Percentiles rank a stretch among this genome's conserved stretches.
phyloP scores from a whole-genome alignment of 1,284 basidiomycete genomes.

The Austroboletus niveus region DNA sequence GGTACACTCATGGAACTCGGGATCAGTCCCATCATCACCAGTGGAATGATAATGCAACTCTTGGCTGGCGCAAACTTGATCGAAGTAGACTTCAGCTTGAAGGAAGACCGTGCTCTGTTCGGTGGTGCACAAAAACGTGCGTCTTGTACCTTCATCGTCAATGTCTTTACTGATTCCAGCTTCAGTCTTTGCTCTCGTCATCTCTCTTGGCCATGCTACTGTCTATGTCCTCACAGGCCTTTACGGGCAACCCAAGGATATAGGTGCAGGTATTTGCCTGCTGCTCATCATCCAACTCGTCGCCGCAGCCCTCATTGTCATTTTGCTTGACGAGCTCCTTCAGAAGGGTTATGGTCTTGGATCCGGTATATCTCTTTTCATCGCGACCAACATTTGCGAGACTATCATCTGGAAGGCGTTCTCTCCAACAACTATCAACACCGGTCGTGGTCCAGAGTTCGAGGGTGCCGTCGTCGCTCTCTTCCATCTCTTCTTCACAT shows the following conservation, averaged over 20 bases:
- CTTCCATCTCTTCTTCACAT: constrained; percentile 98
- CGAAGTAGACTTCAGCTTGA: constrained; percentile 95
- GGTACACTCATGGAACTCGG: constrained; percentile 99
- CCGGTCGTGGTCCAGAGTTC: constrained; percentile 96
- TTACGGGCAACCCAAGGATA: constrained; percentile 90
- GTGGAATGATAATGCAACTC: constrained; percentile 99
- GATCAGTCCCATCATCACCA: constrained; percentile 96
- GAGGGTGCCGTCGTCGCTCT: constrained; percentile 95
- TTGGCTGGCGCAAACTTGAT: constrained; percentile 96
- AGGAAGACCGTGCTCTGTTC: constrained; percentile 96
- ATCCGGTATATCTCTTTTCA: constrained; percentile 98
- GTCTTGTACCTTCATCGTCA: constrained; percentile 24
- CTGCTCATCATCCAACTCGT: constrained; percentile 95
- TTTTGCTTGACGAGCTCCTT: constrained; percentile 96
- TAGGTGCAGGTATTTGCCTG: constrained; percentile 95
- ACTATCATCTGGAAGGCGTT: constrained; percentile 99
- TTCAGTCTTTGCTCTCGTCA: constrained; percentile 93
- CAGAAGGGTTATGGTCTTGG: constrained; percentile 99
- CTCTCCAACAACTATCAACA: constrained; percentile 97
- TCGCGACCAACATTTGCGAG: constrained; percentile 99
- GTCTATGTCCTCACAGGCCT: constrained; percentile 98
- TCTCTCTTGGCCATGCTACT: constrained; percentile 94
- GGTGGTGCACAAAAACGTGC: constrained; percentile 95
- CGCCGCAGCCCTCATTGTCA: constrained; percentile 93
- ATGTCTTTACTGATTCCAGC: background rate